These are phyloP conservation scores for Sugiyamaella americana DNA, from an alignment of 805 yeast genomes.

Conservation along the genomic window DNA sequence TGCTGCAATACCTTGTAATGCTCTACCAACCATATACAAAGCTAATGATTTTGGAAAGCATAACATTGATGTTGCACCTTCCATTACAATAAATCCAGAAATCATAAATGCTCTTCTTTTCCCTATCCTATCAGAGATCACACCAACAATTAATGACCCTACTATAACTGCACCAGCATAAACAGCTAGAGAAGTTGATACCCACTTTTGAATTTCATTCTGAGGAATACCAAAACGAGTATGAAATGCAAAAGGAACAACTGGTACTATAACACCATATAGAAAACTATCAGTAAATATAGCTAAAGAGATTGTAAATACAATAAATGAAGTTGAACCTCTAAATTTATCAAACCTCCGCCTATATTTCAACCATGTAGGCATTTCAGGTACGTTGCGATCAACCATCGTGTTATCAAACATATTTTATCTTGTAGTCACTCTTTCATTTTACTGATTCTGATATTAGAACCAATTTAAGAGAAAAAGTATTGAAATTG, in stretches of 20 bases:
- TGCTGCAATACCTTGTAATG: conserved; percentile 32
- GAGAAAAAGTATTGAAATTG: too few species aligned
- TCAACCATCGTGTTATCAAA: too few species aligned
- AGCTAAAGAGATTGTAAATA: conserved; percentile 28
- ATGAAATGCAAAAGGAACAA: conserved; percentile 30
- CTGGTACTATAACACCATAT: conserved; percentile 30
- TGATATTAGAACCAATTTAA: too few species aligned
- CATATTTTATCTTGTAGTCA: too few species aligned
- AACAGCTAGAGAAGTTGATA: conserved; percentile 27
- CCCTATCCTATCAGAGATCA: conserved; percentile 23
- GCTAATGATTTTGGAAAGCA: conserved; percentile 25
- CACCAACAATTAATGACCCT: conserved; percentile 28
- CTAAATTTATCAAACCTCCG: too few species aligned
- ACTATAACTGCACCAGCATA: conserved; percentile 32
- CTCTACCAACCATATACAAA: conserved; percentile 28
- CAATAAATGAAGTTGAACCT: conserved; percentile 22
- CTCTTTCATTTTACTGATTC: too few species aligned
- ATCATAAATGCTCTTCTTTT: conserved; percentile 28
- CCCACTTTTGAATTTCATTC: conserved; percentile 24
- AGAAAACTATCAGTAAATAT: conserved; percentile 31
- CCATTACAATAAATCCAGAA: conserved; percentile 26
- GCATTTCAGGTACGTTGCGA: too few species aligned
- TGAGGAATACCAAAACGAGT: conserved; percentile 25
- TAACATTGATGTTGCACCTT: conserved; percentile 29
- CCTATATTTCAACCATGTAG: too few species aligned